Evolutionary conservation across 257 asterid species (phyloP).

Genomic region (Apocynum venetum): DNA sequence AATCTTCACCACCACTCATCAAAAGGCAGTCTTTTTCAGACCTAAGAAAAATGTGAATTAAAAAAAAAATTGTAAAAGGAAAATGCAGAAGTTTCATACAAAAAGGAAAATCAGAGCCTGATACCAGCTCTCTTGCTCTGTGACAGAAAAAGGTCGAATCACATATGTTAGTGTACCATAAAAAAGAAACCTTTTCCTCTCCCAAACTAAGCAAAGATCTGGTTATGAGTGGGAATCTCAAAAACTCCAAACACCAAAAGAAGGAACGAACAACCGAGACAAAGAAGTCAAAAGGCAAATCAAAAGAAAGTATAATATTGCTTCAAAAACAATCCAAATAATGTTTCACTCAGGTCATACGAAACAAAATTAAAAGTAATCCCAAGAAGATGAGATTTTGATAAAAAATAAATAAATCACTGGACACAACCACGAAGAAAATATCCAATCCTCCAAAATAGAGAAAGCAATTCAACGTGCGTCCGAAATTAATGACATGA

Average conservation of each 20-base stretch:
- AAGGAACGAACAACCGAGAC: neutral
- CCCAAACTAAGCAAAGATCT: conserved; percentile 22
- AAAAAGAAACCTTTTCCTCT: neutral
- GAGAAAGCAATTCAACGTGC: neutral
- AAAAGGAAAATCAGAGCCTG: neutral
- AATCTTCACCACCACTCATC: conserved; percentile 18
- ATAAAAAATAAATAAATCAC: neutral
- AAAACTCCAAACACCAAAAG: neutral
- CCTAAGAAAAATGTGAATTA: neutral
- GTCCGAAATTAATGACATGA: neutral
- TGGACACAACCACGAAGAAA: neutral
- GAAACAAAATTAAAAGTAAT: neutral
- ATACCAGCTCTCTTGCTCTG: neutral
- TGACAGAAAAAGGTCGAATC: neutral
- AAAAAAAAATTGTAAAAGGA: neutral
- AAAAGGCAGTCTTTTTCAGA: conserved; percentile 12
- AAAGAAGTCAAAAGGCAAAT: neutral
- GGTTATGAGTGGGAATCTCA: conserved; percentile 7
- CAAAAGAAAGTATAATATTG: neutral
- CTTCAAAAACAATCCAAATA: conserved; percentile 1
- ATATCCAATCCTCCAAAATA: conserved; percentile 6
- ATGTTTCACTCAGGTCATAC: neutral
- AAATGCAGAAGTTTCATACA: conserved; percentile 3
- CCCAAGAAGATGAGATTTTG: neutral
- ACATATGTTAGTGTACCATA: neutral